Base-by-base conservation (phyloP, 2,329 filamentous ascomycete species). In the Trichoderma sp. region DNA sequence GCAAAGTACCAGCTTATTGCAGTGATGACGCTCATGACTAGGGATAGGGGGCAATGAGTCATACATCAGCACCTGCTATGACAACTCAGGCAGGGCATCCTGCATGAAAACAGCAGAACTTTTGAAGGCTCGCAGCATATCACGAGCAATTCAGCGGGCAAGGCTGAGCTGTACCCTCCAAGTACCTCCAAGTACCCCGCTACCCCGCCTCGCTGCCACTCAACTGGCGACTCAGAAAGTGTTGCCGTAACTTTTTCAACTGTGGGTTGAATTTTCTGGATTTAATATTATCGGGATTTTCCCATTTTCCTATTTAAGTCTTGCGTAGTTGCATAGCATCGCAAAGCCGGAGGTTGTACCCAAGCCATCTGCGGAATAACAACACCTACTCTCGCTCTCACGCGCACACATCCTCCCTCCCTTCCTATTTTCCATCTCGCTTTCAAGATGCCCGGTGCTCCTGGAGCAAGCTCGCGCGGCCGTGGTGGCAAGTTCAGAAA, bases 401-500 rank as follows among this genome's bases (percentile, higher is more conserved):
- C 9, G 5, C 43, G 0, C 18, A 21, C 57, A 21, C 28, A 9
- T 7, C 1, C 28, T 11, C 43, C 3, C 39, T 53, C 26, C 36
- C n/a, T 39, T 32, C 32, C 36, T 28, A 18, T 51, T 2, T 2
- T 61, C 30, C 24, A 26, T 8, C 9, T 51, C 53, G 43, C 4
- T 5, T 61, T 72, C 78, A 83, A 77, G 65, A 87, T 89, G 87
- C 81, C 85, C 74, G 80, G 80, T 72, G 79, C 81, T 68, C 82
- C 86, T 57, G 86, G 85, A 74, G 78, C 81, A 57, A 85, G 81
- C 81, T 86, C 91, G 75, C 88, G 94, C 80, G 94, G 93, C 77
- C 92, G 95, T 80, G 94, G 92, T 78, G 94, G 95, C 83, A 98
- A 98, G 85, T 97, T 95, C 83, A 93, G 90, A 85, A 98, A 98